Evolutionary conservation across 306 rosid species (phyloP), one percentile per base, ranked within the genome.

Genomic region (Cucurbita moschata): DNA sequence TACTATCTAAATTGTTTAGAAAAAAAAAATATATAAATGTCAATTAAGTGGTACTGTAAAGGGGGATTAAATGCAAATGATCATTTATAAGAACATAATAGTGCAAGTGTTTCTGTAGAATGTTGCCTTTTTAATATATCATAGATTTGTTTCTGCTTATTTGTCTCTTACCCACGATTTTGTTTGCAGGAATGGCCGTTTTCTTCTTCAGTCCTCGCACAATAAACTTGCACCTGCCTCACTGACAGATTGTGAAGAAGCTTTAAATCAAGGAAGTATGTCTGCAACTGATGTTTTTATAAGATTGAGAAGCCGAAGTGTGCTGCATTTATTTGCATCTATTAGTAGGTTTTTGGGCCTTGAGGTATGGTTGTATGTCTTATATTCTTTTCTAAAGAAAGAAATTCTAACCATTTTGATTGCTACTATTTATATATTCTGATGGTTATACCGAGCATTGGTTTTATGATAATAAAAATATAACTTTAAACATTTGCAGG

Each of bases 321-420:
- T 91, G 79, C 81, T 95, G 90, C 97, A 95, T 82, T 77, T 95
- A 69, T 95, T 88, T 83, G 92, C 99, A 30, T 95, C 96, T 47
- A 87, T 89, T 66, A 91, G 97, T 76, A 85, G 90, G 81, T 90
- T 89, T 86, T 79, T 91, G 75, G 96, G 99, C 78, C 96, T 95
- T 46, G 90, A 95, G 97, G 99, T 91, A 87, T 66, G 71, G 72
- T 64, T 73, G 78, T 30, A 14, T 47, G 68, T 79, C 44, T 56
- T 75, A 51, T 26, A 73, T 61, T 71, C 44, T 51, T 30, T 75
- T 15, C 30, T 47, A 18, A 47, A 61, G 44, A 50, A 10, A 10
- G 19, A 61, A 18, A 16, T 40, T 11, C 8, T 7, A 89, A 82
- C 50, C 71, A 64, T 73, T 79, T 15, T 65, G 56, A 74, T 60